These are phyloP conservation scores for Schwanniomyces sp. DNA, from an alignment of 805 yeast species.

Conservation along the genomic window DNA sequence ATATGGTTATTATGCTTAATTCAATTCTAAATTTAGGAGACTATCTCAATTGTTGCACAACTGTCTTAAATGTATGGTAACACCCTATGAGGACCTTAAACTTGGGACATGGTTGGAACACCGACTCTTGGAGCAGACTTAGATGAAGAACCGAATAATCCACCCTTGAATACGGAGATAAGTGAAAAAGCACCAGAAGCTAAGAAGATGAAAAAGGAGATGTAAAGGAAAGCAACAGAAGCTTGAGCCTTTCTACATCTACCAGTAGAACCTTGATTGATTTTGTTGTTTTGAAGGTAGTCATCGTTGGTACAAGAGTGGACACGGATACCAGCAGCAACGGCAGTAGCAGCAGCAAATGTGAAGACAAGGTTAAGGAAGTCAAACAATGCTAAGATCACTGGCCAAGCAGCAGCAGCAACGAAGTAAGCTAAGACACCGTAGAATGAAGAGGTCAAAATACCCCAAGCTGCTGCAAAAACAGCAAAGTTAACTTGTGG, in stretches of 20 bases:
- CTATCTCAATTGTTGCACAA: not conserved
- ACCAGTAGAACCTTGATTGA: slow-evolving; percentile 72
- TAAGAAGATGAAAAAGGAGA: slow-evolving; percentile 74
- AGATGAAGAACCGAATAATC: slow-evolving; percentile 38
- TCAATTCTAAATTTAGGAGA: not conserved
- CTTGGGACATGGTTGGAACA: slow-evolving; percentile 89
- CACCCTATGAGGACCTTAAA: slow-evolving; percentile 38
- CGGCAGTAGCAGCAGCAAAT: slow-evolving; percentile 90
- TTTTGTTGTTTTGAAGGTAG: slow-evolving; percentile 65
- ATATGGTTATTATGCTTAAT: not conserved
- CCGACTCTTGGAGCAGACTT: slow-evolving; percentile 69
- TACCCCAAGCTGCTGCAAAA: slow-evolving; percentile 84
- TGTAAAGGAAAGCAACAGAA: slow-evolving; percentile 76
- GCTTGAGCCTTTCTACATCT: slow-evolving; percentile 98
- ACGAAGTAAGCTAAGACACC: slow-evolving; percentile 77
- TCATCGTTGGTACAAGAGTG: slow-evolving; percentile 78
- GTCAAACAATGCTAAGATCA: slow-evolving; percentile 72
- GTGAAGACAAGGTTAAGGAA: slow-evolving; percentile 89
- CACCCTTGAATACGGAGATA: slow-evolving; percentile 58
- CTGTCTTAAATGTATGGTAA: not conserved
- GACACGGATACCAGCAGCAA: slow-evolving; percentile 84
- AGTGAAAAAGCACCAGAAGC: slow-evolving; percentile 60
- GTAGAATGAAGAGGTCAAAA: slow-evolving; percentile 77
- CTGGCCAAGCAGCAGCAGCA: slow-evolving; percentile 84
- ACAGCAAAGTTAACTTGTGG: slow-evolving; percentile 89